A percentile compares a stretch with the other conserved stretches of the same genome.
phyloP scores from a whole-genome alignment of 768 basidiomycete species.

The Dentipellis sp. region DNA sequence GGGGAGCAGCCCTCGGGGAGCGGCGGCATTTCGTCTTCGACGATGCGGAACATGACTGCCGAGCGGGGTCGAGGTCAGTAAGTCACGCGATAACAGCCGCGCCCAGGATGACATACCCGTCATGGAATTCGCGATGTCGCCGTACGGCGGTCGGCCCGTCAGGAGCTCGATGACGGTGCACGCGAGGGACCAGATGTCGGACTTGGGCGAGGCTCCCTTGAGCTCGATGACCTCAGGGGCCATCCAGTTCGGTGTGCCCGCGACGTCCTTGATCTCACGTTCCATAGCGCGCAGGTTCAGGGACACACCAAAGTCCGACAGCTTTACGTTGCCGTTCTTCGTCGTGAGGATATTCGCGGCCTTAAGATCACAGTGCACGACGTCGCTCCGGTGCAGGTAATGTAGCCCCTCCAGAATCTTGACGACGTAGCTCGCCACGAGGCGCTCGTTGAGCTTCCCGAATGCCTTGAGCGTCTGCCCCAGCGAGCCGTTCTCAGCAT shows the following conservation, averaged over 20 bases:
- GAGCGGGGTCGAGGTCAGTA: constrained; percentile 5
- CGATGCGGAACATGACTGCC: constrained; percentile 93
- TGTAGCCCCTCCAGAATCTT: constrained; percentile 95
- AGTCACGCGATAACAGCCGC: background rate
- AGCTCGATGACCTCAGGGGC: constrained; percentile 96
- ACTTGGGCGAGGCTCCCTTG: constrained; percentile 86
- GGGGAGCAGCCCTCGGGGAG: constrained; percentile 73
- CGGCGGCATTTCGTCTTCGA: constrained; percentile 86
- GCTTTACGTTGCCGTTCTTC: constrained; percentile 94
- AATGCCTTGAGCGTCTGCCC: constrained; percentile 90
- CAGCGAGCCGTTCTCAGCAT: constrained; percentile 93
- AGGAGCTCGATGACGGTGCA: constrained; percentile 93
- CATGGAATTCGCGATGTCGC: constrained; percentile 84
- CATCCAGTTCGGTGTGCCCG: constrained; percentile 99
- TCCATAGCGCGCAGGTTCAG: constrained; percentile 90
- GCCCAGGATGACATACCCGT: constrained; percentile 43
- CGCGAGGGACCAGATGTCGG: constrained; percentile 93
- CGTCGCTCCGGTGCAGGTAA: constrained; percentile 83
- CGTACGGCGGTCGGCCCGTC: constrained; percentile 88
- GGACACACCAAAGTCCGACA: constrained; percentile 96
- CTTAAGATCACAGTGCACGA: constrained; percentile 97
- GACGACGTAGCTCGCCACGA: constrained; percentile 89
- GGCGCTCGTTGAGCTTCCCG: constrained; percentile 84
- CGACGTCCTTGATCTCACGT: constrained; percentile 74
- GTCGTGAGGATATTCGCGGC: constrained; percentile 98